Conservation (phyloP, 106 monocot species). For the Apostasia shenzhenica region DNA sequence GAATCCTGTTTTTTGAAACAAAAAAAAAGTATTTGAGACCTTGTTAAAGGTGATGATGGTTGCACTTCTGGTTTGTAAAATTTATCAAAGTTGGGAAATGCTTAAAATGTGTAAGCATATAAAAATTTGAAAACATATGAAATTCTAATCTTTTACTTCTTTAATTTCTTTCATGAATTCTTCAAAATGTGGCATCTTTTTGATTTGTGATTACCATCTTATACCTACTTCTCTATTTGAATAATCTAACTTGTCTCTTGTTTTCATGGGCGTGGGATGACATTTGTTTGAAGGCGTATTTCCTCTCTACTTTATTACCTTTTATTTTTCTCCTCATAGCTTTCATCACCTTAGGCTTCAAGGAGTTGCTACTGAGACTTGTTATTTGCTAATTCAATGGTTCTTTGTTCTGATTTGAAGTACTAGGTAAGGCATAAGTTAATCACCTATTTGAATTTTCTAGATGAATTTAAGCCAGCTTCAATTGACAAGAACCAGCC, state of each 20-base stretch:
- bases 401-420: neutral
- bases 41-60: no score
- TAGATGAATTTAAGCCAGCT: conserved; percentile 99
- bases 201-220: neutral
- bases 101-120: no score
- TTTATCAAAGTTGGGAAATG: no score
- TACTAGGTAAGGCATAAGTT: neutral
- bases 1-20: no score
- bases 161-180: neutral
- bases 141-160: no score
- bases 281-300: no score
- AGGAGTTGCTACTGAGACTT: neutral
- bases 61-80: no score
- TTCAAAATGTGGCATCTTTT: neutral
- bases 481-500: conserved; percentile 95
- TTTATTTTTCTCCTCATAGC: no score
- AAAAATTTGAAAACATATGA: no score
- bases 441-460: conserved; percentile 2
- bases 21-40: no score
- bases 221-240: neutral
- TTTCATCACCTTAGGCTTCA: neutral
- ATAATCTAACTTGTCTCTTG: neutral
- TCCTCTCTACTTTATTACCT: no score
- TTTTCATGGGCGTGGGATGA: neutral
- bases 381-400: neutral